phyloP scores from a whole-genome alignment of 306 rosid species.

The Luffa acutangula region DNA sequence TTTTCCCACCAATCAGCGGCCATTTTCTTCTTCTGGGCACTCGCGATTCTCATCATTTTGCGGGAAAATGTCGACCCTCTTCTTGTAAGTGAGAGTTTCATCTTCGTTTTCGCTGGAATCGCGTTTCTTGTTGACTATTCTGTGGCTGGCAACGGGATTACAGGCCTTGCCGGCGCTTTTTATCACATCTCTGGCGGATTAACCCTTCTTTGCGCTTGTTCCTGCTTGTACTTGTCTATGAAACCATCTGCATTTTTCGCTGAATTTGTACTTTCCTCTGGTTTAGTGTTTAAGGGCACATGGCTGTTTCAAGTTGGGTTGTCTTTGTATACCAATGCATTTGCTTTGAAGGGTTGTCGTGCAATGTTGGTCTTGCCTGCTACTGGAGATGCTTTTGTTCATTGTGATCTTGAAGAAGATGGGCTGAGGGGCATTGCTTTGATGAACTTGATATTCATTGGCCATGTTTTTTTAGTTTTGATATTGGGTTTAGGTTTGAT shows the following conservation, averaged over 20 bases:
- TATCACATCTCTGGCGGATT: slow-evolving; percentile 46
- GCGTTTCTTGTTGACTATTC: slow-evolving; percentile 27
- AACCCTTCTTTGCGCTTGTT: slow-evolving; percentile 47
- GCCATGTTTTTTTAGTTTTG: slow-evolving; percentile 50
- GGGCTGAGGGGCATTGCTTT: slow-evolving; percentile 53
- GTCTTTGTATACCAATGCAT: slow-evolving; percentile 57
- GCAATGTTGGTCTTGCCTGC: slow-evolving; percentile 24
- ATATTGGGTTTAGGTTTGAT: slow-evolving; percentile 40
- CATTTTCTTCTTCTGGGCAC: slow-evolving; percentile 55
- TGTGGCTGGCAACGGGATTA: slow-evolving; percentile 37
- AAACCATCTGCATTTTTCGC: slow-evolving; percentile 61
- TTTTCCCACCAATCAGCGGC: slow-evolving; percentile 54
- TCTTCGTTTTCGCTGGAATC: slow-evolving; percentile 28
- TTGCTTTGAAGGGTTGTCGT: slow-evolving; percentile 61
- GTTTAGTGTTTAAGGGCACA: slow-evolving; percentile 65
- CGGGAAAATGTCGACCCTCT: slow-evolving; percentile 30
- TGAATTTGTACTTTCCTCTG: slow-evolving; percentile 57
- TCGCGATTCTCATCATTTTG: slow-evolving; percentile 31
- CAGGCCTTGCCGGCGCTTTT: slow-evolving; percentile 43
- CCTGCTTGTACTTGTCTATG: slow-evolving; percentile 47
- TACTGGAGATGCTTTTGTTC: slow-evolving; percentile 28
- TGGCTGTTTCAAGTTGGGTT: slow-evolving; percentile 75
- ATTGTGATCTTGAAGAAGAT: slow-evolving; percentile 74
- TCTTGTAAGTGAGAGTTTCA: slow-evolving; percentile 22
- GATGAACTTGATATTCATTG: slow-evolving; percentile 56